phyloP scores from a whole-genome alignment of 768 basidiomycete species.

The Suillus tomentosus region DNA sequence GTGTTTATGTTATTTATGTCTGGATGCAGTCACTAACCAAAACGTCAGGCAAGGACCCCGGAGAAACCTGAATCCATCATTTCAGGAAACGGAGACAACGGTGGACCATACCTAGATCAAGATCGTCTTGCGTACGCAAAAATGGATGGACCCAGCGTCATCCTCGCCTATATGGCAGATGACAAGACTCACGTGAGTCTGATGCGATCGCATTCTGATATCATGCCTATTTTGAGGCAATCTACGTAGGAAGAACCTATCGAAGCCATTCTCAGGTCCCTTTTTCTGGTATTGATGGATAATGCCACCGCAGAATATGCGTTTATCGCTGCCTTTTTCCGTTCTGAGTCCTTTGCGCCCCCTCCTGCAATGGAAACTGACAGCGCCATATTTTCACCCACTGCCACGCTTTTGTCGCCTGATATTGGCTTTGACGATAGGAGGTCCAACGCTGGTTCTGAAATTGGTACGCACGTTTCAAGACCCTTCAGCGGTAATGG shows the following conservation, averaged over 20 bases:
- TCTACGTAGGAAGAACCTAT: constrained; percentile 68
- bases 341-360: constrained; percentile 36
- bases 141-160: constrained; percentile 78
- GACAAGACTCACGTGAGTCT: constrained; percentile 81
- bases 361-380: constrained; percentile 38
- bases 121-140: constrained; percentile 67
- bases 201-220: neutral
- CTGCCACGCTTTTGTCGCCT: constrained; percentile 43
- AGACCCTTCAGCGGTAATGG: constrained; percentile 29
- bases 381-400: constrained; percentile 39
- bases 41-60: constrained; percentile 55
- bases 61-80: constrained; percentile 75
- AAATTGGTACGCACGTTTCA: constrained; percentile 42
- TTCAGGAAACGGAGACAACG: constrained; percentile 43
- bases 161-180: constrained; percentile 87
- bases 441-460: constrained; percentile 51
- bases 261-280: constrained; percentile 84
- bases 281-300: constrained; percentile 90
- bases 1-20: constrained; percentile 36
- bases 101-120: constrained; percentile 42
- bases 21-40: neutral
- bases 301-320: constrained; percentile 92
- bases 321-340: constrained; percentile 86
- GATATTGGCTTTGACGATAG: constrained; percentile 40
- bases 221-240: constrained; percentile 18